Base-by-base conservation (phyloP, 768 basidiomycete species). In the Tulasnella sp. region DNA sequence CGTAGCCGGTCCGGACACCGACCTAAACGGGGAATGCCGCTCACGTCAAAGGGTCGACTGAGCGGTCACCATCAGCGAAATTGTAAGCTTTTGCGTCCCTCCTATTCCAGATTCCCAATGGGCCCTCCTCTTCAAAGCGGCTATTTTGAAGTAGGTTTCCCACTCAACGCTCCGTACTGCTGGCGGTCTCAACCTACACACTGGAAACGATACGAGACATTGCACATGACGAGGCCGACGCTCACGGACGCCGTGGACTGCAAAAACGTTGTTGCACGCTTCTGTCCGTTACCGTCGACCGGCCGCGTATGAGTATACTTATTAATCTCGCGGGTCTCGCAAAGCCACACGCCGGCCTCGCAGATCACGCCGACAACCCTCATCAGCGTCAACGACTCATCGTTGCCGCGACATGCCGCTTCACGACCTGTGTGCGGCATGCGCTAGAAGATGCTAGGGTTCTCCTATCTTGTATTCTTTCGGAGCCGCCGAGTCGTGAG, bases 1-100 rank as follows among this genome's bases (percentile, higher is more conserved):
- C n/a, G 31, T 68, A 68, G 62, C 62, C 62, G 62, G 62, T 68
- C 62, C 62, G 62, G 62, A 68, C 62, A 34, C 62, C 62, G 62
- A 68, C 31, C 62, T 16, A 68, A 68, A 68, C 62, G 62, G 62
- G 62, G 34, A 58, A 68, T 68, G 62, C 58, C n/a, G 58, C 36
- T 27, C 4, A 68, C 27, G 62, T 68, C 62, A 31, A 68, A 68
- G 62, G 62, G 62, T 68, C 31, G 62, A 31, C n/a, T 68, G 62
- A 14, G 34, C 62, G 31, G 62, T 21, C 52, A 52, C 52, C 52
- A 52, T 52, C 52, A 52, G 52, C 52, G n/a, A 52, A 21, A 52
- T n/a, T 24, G 2, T n/a, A n/a, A n/a, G n/a, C n/a, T n/a, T n/a
- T n/a, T n/a, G n/a, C n/a, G n/a, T n/a, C n/a, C 39, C 44, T 18